Evolutionary conservation across 2,329 filamentous ascomycete genomes (phyloP), one percentile per base, ranked within the genome.

Genomic region (Botrytis fabae): DNA sequence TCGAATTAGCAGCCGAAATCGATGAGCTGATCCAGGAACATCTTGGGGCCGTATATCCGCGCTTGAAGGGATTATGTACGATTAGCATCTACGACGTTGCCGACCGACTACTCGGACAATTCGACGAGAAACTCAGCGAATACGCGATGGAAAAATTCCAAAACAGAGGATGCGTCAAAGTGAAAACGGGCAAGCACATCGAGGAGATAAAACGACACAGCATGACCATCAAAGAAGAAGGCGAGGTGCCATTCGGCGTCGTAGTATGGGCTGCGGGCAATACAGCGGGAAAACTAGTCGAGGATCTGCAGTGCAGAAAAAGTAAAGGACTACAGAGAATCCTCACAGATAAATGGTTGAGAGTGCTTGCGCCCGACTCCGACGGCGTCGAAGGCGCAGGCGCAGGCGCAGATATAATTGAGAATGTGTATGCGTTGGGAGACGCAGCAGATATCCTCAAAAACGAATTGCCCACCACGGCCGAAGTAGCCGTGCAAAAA

Each of bases 21-120:
- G 82, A 80, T 74, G 84, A 85, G 72, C 78, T 85, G 2, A 82
- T 81, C 76, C 75, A 82, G 14, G 75, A 82, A 9, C 81, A 82
- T n/a, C 78, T 84, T 74, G 75, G 78, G 20, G 78, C 80, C 42
- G 74, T 85, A 9, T 85, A 84, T 72, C 82, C 83, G 2, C 80
- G 82, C 40, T 77, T 85, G 1, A 81, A 82, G 28, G 81, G 80
- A 3, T 81, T 83, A 60, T 64, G 85, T 14, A 79, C 75, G 6
- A 82, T 85, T 44, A 81, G 81, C n/a, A 82, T 85, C 57, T 83
- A 85, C 71, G 84, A 85, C 74, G 82, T 85, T 1, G 84, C 83
- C 8, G 80, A 82, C 8, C 76, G 80, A 18, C 82, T 85, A 18
- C 76, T 85, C 44, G 80, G 80, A 12, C 82, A 80, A 0, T 85